Base-by-base conservation (phyloP, 805 yeast genomes). In the Saccharomyces cerevisiae region DNA sequence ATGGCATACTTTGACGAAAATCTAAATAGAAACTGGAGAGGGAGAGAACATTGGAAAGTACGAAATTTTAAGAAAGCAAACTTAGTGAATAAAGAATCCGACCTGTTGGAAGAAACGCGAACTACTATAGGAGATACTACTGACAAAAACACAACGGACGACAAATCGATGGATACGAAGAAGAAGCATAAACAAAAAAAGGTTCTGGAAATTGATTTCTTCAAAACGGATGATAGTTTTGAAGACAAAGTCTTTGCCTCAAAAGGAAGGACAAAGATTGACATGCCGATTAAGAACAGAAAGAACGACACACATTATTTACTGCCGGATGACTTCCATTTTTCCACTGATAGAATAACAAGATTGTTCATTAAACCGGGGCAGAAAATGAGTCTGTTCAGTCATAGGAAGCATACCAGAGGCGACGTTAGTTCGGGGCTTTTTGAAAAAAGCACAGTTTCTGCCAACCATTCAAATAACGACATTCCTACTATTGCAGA, bases 21-120 rank as follows among this genome's bases (percentile, higher is more conserved):
- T 22, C 75, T 89, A 70, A 79, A 76, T 54, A 68, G 68, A 48
- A 86, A 82, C 66, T 91, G 97, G 97, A 80, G 95, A 29, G 97
- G 97, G 8, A 87, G 92, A 13, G 92, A 88, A 59, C 95, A 89
- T 70, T 92, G 97, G 97, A 87, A 86, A 69, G 85, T 92, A 10
- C 73, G 79, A 46, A 79, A 81, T 13, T 68, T 85, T 49, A 84
- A 81, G 61, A 76, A 76, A 59, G 58, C 51, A 47, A 27, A 47
- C 53, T 47, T 48, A 6, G 28, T 47, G 17, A 53, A 59, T 41
- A 30, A 47, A n/a, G 27, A 46, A 14, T 48, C 27, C 17, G 26
- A 41, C 3, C 21, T 8, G 17, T 8, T 36, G 17, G 24, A 24
- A 17, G 11, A 48, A 11, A 21, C 29, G 17, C 11, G 26, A 4